Base-by-base conservation (phyloP, 2,329 filamentous ascomycete species). In the Fusarium sp. region DNA sequence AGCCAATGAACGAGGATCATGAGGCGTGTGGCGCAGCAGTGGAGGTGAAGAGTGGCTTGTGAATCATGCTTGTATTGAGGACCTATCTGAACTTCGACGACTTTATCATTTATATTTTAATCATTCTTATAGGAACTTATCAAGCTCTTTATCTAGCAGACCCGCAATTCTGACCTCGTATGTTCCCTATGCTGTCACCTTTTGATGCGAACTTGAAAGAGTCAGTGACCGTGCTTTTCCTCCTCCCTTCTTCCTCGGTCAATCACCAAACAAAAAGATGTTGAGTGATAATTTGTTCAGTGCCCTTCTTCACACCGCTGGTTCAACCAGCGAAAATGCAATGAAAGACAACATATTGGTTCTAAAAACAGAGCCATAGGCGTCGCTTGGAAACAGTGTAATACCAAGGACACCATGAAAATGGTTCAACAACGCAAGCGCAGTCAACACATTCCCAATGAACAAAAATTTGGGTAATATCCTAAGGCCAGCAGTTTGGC, bases 381-480 rank as follows among this genome's bases (percentile, higher is more conserved):
- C 70, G 47, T 73, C 70, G 12, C 70, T 67, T 67, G 70, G 68
- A 71, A 47, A 39, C 62, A 71, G 70, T 73, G 70, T 65, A 45
- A 73, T 73, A 71, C 70, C 70, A 73, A 68, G 68, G 59, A 73
- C 72, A 72, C 72, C 24, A 30, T 26, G 51, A 56, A 38, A 52
- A 55, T 44, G 42, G 23, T 30, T 34, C 24, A 32, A n/a, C 56
- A 43, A 65, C 64, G 64, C 70, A 68, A 71, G 70, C 67, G 61
- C 24, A 53, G 34, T 42, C 38, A 32, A 50, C 23, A 11, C 24
- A 44, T 59, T 52, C 40, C 70, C 62, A 19, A 43, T 42, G 30
- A 50, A 34, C 46, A 66, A 73, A 73, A 73, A 69, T 62, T 61
- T 23, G 46, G 39, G 49, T 52, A 45, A 63, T 39, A 26, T 23